These are phyloP conservation scores for Candida andamanensis DNA, from an alignment of 805 yeast species.

Conservation along the genomic window DNA sequence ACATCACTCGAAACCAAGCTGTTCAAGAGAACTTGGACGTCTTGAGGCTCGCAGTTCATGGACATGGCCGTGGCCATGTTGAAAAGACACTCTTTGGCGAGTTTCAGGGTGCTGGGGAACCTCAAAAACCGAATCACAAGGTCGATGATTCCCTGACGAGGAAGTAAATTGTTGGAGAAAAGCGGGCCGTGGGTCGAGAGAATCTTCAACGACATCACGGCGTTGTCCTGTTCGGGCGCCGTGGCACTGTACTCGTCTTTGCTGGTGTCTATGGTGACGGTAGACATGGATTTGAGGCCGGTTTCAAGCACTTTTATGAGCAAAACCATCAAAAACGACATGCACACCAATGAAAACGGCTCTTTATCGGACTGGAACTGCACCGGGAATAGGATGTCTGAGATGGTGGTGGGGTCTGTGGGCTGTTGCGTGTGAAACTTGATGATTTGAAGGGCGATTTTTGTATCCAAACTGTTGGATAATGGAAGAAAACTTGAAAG, in stretches of 20 bases:
- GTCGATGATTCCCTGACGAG: constrained; percentile 59
- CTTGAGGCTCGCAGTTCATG: constrained; percentile 50
- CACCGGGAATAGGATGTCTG: constrained; percentile 69
- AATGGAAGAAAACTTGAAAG: constrained; percentile 6
- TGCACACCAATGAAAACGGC: constrained; percentile 38
- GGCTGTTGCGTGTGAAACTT: constrained; percentile 49
- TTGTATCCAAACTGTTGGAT: constrained; percentile 4
- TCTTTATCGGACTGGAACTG: constrained; percentile 72
- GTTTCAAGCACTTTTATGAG: constrained; percentile 60
- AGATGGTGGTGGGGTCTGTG: constrained; percentile 45
- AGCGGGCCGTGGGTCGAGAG: constrained; percentile 63
- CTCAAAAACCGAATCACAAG: constrained; percentile 64
- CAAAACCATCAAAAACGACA: constrained; percentile 53
- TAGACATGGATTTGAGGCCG: constrained; percentile 48
- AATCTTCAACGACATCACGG: constrained; percentile 71
- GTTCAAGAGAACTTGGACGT: constrained; percentile 53
- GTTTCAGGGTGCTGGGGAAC: constrained; percentile 71
- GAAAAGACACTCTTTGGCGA: constrained; percentile 77
- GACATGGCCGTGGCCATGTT: constrained; percentile 75
- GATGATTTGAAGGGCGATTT: constrained; percentile 68
- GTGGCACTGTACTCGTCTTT: constrained; percentile 76
- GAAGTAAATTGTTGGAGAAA: constrained; percentile 62
- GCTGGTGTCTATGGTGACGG: no score
- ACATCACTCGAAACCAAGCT: constrained; percentile 55
- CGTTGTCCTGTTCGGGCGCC: constrained; percentile 83